These are phyloP conservation scores for Potentilla sterilis DNA, from an alignment of 306 rosid species.

Conservation along the genomic window DNA sequence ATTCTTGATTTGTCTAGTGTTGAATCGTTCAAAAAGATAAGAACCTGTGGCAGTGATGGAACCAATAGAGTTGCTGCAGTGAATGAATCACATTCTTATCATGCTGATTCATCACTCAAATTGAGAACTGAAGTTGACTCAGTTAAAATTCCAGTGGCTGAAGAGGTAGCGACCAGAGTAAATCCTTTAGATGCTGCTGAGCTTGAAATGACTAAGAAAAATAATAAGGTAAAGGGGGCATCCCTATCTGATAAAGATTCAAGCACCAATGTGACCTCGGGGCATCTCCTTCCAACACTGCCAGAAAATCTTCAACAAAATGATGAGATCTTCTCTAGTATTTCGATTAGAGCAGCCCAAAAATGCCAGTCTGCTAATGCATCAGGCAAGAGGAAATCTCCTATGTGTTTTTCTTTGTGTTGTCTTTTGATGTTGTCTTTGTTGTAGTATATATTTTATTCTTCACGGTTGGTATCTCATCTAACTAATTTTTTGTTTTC, in stretches of 20 bases:
- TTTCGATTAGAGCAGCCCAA: conserved; percentile 14
- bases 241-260: conserved; percentile 12
- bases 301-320: conserved; percentile 21
- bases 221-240: conserved; percentile 13
- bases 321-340: conserved; percentile 5
- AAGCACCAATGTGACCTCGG: conserved; percentile 14
- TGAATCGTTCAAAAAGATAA: conserved; percentile 33
- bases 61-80: conserved; percentile 12
- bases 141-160: background rate
- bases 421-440: background rate
- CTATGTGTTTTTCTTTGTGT: conserved; percentile 1
- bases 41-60: conserved; percentile 10
- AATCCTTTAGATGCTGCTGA: conserved; percentile 31
- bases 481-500: conserved; percentile 4
- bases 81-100: conserved; percentile 23
- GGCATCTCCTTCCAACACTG: conserved; percentile 17
- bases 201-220: conserved; percentile 21
- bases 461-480: conserved; percentile 16
- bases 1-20: conserved; percentile 31
- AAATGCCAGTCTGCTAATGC: conserved; percentile 29
- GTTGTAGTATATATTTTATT: background rate
- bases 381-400: conserved; percentile 31
- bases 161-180: conserved; percentile 4
- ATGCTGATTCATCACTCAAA: background rate
- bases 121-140: conserved; percentile 22